Conservation (phyloP, 768 basidiomycete genomes). For the Xerocomellus chrysenteron region DNA sequence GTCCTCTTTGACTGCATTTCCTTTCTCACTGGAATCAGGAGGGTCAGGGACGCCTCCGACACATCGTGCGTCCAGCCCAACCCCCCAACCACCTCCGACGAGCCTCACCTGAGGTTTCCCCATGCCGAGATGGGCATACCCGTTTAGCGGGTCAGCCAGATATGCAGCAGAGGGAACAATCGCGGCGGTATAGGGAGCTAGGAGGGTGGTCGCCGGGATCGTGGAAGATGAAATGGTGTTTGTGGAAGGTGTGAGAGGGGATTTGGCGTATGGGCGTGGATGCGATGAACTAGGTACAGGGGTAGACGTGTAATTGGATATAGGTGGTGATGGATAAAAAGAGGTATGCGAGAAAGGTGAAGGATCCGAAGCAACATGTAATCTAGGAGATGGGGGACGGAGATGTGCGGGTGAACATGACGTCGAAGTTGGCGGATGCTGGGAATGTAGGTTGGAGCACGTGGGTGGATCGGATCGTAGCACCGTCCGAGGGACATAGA, state of each 20-base stretch:
- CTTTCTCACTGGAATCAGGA: constrained; percentile 21
- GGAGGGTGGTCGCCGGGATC: constrained; percentile 52
- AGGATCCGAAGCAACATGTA: constrained; percentile 25
- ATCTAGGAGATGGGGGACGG: constrained; percentile 30
- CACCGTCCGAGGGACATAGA: constrained; percentile 23
- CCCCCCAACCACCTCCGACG: constrained; percentile 70
- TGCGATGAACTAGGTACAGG: constrained; percentile 22
- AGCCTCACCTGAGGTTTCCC: constrained; percentile 84
- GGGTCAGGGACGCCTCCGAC: constrained; percentile 47
- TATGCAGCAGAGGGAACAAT: constrained; percentile 70
- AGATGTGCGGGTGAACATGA: constrained; percentile 26
- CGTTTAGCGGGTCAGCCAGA: constrained; percentile 77
- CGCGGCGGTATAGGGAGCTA: constrained; percentile 63
- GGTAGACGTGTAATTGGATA: constrained; percentile 23
- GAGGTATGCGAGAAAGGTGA: constrained; percentile 19
- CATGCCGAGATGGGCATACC: constrained; percentile 79
- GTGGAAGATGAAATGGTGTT: constrained; percentile 39
- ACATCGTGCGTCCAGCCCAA: constrained; percentile 78
- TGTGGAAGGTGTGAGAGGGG: constrained; percentile 36
- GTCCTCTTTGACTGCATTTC: constrained; percentile 39
- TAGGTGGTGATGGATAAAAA: constrained; percentile 27
- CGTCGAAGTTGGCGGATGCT: constrained; percentile 3
- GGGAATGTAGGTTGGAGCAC: constrained; percentile 8
- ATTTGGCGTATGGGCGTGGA: constrained; percentile 16
- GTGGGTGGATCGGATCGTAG: constrained; percentile 17